Conservation (phyloP, 352 stramenopile genomes). For the Peronospora destructor region DNA sequence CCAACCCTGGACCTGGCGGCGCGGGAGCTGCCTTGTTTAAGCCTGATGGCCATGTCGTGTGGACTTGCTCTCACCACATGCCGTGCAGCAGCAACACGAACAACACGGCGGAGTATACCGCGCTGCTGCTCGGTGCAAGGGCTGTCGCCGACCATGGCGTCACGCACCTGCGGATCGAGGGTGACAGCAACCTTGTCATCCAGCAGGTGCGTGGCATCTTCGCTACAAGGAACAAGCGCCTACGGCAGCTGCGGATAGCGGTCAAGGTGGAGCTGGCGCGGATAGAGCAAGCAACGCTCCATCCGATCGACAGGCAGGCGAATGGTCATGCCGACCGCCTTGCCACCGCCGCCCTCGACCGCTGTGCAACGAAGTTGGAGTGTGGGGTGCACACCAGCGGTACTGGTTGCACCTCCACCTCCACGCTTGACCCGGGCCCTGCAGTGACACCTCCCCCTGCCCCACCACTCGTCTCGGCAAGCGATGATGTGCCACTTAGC, state of each 20-base stretch:
- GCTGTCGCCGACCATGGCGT: too few species aligned
- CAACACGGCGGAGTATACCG: slow-evolving; percentile 25
- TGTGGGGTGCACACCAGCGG: too few species aligned
- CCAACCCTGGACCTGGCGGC: slow-evolving; percentile 9
- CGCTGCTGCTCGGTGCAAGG: too few species aligned
- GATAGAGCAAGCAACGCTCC: not conserved
- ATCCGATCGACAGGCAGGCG: not conserved
- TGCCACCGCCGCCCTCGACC: too few species aligned
- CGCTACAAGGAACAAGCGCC: not conserved
- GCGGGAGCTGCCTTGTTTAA: not conserved
- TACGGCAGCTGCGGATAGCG: not conserved
- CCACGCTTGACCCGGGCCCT: too few species aligned
- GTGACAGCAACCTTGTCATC: slow-evolving; percentile 22
- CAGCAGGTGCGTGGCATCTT: slow-evolving; percentile 11
- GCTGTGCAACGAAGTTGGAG: too few species aligned
- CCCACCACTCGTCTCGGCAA: too few species aligned
- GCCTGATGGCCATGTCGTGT: slow-evolving; percentile 11
- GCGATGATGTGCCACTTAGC: too few species aligned
- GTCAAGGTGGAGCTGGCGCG: not conserved
- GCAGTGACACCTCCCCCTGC: too few species aligned
- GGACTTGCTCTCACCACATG: slow-evolving; percentile 13
- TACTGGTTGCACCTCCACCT: too few species aligned
- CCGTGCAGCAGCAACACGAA: slow-evolving; percentile 14
- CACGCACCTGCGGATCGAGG: slow-evolving; percentile 1
- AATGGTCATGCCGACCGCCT: too few species aligned